phyloP scores from a whole-genome alignment of 2,329 filamentous ascomycete genomes.

The Lachnellula subtilissima region DNA sequence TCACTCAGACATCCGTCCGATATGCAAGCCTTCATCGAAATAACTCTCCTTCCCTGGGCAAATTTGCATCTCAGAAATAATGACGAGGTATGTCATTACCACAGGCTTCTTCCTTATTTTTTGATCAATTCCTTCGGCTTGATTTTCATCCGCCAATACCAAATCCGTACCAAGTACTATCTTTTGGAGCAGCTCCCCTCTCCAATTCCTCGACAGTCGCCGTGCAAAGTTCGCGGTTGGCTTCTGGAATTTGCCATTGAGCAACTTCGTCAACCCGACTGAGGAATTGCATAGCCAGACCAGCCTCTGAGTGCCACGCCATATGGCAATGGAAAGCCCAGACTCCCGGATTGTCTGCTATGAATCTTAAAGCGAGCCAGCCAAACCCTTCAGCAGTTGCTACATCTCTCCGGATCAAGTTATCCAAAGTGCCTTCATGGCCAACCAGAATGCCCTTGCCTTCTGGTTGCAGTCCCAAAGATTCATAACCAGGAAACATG shows the following conservation, averaged over 20 bases:
- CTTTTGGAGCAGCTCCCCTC: constrained; percentile 45
- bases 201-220: constrained; percentile 39
- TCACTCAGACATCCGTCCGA: no score
- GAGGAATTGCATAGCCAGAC: constrained; percentile 56
- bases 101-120: not conserved
- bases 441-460: constrained; percentile 31
- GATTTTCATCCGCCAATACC: constrained; percentile 17
- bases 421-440: constrained; percentile 30
- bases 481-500: constrained; percentile 42
- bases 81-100: not conserved
- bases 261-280: constrained; percentile 43
- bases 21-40: no score
- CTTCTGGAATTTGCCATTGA: constrained; percentile 40
- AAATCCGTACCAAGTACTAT: constrained; percentile 42
- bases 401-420: constrained; percentile 48
- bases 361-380: constrained; percentile 50
- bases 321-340: constrained; percentile 59
- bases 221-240: constrained; percentile 42
- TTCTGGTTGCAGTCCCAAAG: constrained; percentile 35
- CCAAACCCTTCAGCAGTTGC: constrained; percentile 49
- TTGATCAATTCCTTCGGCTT: no score
- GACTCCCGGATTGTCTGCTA: constrained; percentile 52
- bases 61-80: no score
- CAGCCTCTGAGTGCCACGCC: constrained; percentile 53
- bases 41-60: no score